These are phyloP conservation scores for Lizanozyma gosingica DNA, from an alignment of 1,139 yeast genomes.

Conservation along the genomic window DNA sequence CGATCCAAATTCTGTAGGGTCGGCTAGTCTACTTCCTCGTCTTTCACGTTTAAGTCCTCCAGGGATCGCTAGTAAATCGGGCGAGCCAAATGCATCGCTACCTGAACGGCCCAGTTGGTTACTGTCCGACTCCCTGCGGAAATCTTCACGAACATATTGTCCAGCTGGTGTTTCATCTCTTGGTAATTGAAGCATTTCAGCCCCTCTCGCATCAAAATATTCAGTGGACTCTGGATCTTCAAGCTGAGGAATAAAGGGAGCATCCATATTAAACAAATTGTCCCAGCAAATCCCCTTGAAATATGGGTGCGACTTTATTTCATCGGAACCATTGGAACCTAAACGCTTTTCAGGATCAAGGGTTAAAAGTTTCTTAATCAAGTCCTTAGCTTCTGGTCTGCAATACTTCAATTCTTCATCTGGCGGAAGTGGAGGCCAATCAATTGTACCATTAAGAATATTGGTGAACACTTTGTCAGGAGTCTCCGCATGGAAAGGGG, in stretches of 20 bases:
- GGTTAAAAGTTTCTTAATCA: slow-evolving; percentile 53
- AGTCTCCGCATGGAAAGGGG: slow-evolving; percentile 84
- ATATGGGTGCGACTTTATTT: slow-evolving; percentile 70
- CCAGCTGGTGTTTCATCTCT: slow-evolving; percentile 39
- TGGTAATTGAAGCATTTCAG: slow-evolving; percentile 56
- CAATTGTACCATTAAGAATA: slow-evolving; percentile 62
- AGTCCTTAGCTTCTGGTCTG: slow-evolving; percentile 62
- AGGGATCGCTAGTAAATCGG: slow-evolving; percentile 4
- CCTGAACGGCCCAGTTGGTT: not conserved
- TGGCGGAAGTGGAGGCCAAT: slow-evolving; percentile 66
- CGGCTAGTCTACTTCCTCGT: slow-evolving; percentile 62
- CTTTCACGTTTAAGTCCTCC: slow-evolving; percentile 48
- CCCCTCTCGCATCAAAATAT: slow-evolving; percentile 89
- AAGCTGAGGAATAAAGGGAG: slow-evolving; percentile 73
- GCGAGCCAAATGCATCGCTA: not conserved
- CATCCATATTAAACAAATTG: slow-evolving; percentile 59
- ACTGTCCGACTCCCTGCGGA: not conserved
- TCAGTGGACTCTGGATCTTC: slow-evolving; percentile 86
- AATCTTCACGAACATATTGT: slow-evolving; percentile 20
- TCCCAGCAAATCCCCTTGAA: slow-evolving; percentile 72
- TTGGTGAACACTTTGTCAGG: slow-evolving; percentile 80
- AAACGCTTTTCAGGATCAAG: slow-evolving; percentile 59
- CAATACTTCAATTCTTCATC: slow-evolving; percentile 47
- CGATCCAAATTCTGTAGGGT: slow-evolving; percentile 82
- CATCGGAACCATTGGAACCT: slow-evolving; percentile 71